Evolutionary conservation across 768 basidiomycete genomes (phyloP), one percentile per base, ranked within the genome.

Genomic region (Tulasnella sp.): DNA sequence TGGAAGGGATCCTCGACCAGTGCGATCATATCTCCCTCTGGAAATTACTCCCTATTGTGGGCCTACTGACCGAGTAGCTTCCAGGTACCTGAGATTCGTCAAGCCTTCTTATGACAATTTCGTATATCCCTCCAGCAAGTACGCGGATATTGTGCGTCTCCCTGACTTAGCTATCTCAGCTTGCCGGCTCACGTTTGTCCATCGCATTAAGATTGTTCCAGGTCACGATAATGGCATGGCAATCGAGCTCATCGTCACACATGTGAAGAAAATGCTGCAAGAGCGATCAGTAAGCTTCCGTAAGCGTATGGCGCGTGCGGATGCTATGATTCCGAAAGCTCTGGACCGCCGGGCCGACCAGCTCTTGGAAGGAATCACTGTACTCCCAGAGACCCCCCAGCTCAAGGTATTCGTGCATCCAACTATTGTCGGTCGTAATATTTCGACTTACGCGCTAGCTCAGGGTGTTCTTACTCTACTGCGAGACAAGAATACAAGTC

Each of bases 81-180:
- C 19, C 81, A 94, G 92, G 83, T 97, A 97, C 81, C 88, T 98
- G 31, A 92, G 95, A 38, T 96, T 91, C 81, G 97, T 99, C 79
- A 99, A 99, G 81, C 94, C 93, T 5, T 90, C 94, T 3, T 97
- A 91, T 80, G 97, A 99, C 82, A 92, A 93, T 82, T 97, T 96
- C 79, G 95, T 99, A 29, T 89, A 88, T 39, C 97, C 97, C 1
- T 93, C 93, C 2, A 88, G 95, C 17, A 88, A 90, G 64, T 87
- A 91, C 81, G 97, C 97, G 2, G 96, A 99, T 81, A 94, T 99
- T 45, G 95, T 96, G 42, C 76, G 83, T 79, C 22, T 64, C 5
- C 19, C 25, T 49, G 31, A 15, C 25, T 4, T 73, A 8, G 0
- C 58, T 14, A 25, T 71, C 19, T 14, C 34, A 1, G 14, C 67